These are phyloP conservation scores for Pelargonium nanum DNA, from an alignment of 345 rosid species.

Conservation along the genomic window DNA sequence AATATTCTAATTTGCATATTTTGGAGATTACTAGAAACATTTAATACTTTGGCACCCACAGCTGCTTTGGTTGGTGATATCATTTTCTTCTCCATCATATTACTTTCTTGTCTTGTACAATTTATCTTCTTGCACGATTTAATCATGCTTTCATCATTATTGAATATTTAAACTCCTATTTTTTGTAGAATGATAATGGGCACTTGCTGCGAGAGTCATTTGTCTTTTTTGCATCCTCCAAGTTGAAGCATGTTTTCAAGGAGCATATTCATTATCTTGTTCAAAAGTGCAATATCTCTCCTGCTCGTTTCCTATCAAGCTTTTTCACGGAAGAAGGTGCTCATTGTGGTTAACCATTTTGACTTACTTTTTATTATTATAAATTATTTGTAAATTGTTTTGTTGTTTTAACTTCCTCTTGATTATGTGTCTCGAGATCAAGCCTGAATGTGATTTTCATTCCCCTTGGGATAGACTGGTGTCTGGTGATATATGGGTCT, in stretches of 20 bases:
- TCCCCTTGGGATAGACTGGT: too few relatives aligned
- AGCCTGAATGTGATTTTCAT: too few relatives aligned
- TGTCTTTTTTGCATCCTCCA: slow-evolving; percentile 49
- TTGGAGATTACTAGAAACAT: slow-evolving; percentile 59
- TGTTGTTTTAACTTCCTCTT: too few relatives aligned
- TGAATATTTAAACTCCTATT: slow-evolving; percentile 2
- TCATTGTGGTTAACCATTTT: slow-evolving; percentile 1
- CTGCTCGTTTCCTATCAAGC: slow-evolving; percentile 45
- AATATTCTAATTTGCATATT: slow-evolving; percentile 46
- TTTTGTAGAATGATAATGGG: slow-evolving; percentile 42
- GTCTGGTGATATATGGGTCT: too few relatives aligned
- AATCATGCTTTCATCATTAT: background rate
- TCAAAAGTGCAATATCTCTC: slow-evolving; percentile 53
- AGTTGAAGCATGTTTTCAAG: slow-evolving; percentile 41
- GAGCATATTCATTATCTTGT: slow-evolving; percentile 52
- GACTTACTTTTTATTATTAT: background rate
- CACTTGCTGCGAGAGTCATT: slow-evolving; percentile 45
- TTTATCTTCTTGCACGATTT: background rate
- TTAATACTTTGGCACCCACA: slow-evolving; percentile 24
- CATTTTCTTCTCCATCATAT: slow-evolving; percentile 9
- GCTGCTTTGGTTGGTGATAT: slow-evolving; percentile 39
- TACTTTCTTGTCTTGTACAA: slow-evolving; percentile 11
- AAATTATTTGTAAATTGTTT: background rate
- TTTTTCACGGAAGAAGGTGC: slow-evolving; percentile 68
- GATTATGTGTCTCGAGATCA: too few relatives aligned